Conservation (phyloP, 169 alveolate species). For the Besnoitia besnoiti region DNA sequence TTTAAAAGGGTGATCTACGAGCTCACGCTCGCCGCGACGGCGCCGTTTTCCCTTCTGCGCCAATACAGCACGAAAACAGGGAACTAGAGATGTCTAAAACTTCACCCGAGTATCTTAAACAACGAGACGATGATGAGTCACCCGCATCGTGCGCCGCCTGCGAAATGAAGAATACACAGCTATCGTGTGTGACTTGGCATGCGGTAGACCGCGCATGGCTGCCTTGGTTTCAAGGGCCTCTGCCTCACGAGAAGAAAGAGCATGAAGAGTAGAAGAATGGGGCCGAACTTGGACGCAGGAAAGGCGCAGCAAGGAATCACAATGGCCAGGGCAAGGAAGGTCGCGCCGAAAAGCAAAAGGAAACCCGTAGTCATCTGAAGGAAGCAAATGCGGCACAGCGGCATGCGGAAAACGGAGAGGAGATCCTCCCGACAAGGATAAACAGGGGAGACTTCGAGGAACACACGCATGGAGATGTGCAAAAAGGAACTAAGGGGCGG, state of each 20-base stretch:
- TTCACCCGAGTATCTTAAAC: too few species aligned
- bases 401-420: not conserved
- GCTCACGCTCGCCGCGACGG: too few species aligned
- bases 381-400: not conserved
- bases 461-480: not conserved
- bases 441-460: not conserved
- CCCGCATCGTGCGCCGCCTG: too few species aligned
- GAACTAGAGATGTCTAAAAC: too few species aligned
- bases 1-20: too few species aligned
- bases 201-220: too few species aligned
- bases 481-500: not conserved
- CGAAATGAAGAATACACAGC: too few species aligned
- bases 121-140: too few species aligned
- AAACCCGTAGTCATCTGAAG: constrained; percentile 2
- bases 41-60: too few species aligned
- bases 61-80: too few species aligned
- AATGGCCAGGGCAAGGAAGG: not conserved
- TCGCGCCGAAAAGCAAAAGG: constrained; percentile 7
- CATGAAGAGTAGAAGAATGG: constrained; percentile 20
- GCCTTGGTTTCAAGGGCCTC: too few species aligned
- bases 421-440: not conserved
- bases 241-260: constrained; percentile 56
- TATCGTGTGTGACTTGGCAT: too few species aligned
- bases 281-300: not conserved
- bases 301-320: constrained; percentile 28